phyloP scores from a whole-genome alignment of 352 stramenopile genomes.

The Plasmopara halstedii region DNA sequence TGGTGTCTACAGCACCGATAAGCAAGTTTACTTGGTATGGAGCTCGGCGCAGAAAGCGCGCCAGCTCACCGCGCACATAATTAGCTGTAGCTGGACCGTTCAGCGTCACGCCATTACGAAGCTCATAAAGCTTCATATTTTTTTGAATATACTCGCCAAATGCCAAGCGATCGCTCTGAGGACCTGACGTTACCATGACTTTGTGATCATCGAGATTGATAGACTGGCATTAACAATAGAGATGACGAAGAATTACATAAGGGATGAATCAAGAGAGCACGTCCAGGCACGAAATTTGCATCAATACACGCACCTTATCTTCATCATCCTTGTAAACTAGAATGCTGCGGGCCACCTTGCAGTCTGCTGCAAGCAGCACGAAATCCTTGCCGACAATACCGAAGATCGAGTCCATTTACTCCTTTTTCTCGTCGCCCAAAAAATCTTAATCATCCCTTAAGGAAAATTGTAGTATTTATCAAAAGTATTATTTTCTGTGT shows the following conservation, averaged over 20 bases:
- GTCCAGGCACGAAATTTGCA: not conserved
- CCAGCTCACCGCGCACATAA: conserved; percentile 76
- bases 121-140: conserved; percentile 89
- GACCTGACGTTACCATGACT: conserved; percentile 64
- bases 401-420: conserved; percentile 83
- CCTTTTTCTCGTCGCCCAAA: no score
- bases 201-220: conserved; percentile 79
- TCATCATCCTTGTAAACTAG: conserved; percentile 91
- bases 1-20: conserved; percentile 58
- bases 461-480: no score
- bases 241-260: conserved; percentile 4
- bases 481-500: no score
- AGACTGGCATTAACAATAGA: conserved; percentile 26
- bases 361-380: conserved; percentile 86
- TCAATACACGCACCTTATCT: conserved; percentile 76
- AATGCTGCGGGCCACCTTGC: conserved; percentile 86
- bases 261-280: not conserved
- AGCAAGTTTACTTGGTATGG: conserved; percentile 85
- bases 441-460: no score
- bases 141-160: conserved; percentile 88
- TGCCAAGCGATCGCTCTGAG: conserved; percentile 71
- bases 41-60: conserved; percentile 68
- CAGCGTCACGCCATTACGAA: conserved; percentile 82
- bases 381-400: conserved; percentile 89
- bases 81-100: conserved; percentile 75